Percentiles rank a stretch among this genome's conserved stretches.
Evolutionary conservation across 2,329 filamentous ascomycete species (phyloP).

Genomic region (Aspergillus ruber): DNA sequence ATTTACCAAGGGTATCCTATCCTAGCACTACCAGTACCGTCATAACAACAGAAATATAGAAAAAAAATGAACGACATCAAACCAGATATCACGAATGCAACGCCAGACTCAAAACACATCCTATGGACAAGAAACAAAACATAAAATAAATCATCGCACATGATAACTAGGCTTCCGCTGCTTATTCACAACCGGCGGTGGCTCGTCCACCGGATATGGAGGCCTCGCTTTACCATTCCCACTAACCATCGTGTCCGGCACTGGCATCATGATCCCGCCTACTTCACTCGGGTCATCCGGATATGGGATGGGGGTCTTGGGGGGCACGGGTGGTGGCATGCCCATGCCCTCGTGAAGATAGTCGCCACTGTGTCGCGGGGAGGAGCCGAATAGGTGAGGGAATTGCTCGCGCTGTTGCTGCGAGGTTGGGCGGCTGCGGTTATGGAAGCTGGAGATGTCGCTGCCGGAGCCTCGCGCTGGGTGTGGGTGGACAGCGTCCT

Average conservation of each 20-base stretch:
- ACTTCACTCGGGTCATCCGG: conserved; percentile 24
- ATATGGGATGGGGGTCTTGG: conserved; percentile 67
- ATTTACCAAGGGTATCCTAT: no score
- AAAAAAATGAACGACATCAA: no score
- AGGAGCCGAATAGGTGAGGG: conserved; percentile 3
- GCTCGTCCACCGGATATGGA: conserved; percentile 76
- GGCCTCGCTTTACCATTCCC: conserved; percentile 36
- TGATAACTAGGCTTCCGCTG: conserved; percentile 73
- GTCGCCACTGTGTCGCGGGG: conserved; percentile 33
- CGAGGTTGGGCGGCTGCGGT: conserved; percentile 25
- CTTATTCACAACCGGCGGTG: conserved; percentile 79
- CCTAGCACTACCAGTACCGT: no score
- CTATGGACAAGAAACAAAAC: background rate
- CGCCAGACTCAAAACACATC: no score
- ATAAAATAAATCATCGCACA: conserved; percentile 35
- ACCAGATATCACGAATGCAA: no score
- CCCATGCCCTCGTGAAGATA: conserved; percentile 14
- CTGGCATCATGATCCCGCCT: conserved; percentile 29
- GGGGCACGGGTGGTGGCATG: conserved; percentile 63
- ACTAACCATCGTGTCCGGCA: conserved; percentile 26
- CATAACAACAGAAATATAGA: no score
- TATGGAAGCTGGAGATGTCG: conserved; percentile 27
- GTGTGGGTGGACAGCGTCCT: conserved; percentile 18
- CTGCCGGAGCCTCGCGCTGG: conserved; percentile 21
- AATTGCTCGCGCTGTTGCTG: conserved; percentile 11